Evolutionary conservation across 768 basidiomycete species (phyloP).

Genomic region (Termitomyces sp.): DNA sequence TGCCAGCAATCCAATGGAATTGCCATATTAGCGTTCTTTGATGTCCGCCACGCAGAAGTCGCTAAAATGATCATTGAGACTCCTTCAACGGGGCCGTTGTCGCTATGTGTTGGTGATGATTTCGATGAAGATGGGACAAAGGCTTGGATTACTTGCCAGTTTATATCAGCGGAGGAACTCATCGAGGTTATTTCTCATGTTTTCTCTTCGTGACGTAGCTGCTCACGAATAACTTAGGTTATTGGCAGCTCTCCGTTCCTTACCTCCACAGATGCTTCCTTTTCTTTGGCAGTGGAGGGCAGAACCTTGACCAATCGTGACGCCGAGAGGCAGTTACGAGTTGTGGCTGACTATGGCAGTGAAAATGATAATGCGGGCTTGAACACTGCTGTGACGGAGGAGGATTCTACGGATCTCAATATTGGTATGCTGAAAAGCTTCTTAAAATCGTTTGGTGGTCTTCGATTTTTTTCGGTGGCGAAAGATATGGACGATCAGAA

Average conservation of each 20-base stretch:
- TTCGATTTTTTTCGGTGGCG: constrained; percentile 25
- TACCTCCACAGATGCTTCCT: constrained; percentile 47
- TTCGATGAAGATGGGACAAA: constrained; percentile 18
- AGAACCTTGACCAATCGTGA: constrained; percentile 17
- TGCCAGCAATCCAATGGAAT: constrained; percentile 48
- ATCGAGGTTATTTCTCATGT: constrained; percentile 30
- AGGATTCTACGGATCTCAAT: constrained; percentile 15
- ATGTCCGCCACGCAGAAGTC: constrained; percentile 49
- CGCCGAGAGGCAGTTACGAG: constrained; percentile 4
- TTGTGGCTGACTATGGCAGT: constrained; percentile 5
- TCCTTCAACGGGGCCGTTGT: constrained; percentile 23
- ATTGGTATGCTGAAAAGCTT: constrained; percentile 25
- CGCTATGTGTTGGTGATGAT: constrained; percentile 26
- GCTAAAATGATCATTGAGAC: constrained; percentile 39
- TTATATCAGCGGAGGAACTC: constrained; percentile 43
- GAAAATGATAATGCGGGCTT: constrained; percentile 3
- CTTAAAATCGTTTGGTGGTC: constrained; percentile 31
- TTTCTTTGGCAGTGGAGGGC: constrained; percentile 42
- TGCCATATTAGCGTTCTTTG: constrained; percentile 58
- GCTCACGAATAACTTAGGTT: constrained; percentile 31
- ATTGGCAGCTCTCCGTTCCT: constrained; percentile 52
- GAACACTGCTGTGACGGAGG: constrained; percentile 3
- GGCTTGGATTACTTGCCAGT: constrained; percentile 35
- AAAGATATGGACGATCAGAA: constrained; percentile 15
- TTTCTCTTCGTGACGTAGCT: constrained; percentile 3